Conservation (phyloP, 139 green algal genomes). For the Auxenochlorella protothecoides region DNA sequence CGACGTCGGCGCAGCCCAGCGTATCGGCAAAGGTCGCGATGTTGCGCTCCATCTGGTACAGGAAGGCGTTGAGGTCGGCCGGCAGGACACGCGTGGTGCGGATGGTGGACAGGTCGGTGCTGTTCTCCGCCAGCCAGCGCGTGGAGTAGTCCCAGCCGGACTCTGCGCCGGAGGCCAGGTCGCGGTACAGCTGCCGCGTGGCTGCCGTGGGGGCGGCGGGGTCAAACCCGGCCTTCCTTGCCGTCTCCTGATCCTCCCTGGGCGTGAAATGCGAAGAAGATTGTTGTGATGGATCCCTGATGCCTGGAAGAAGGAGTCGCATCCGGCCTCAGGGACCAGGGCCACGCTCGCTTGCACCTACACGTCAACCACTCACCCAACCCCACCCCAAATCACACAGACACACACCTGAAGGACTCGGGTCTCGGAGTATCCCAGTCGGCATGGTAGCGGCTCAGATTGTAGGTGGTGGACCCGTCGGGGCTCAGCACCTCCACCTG, state of each 20-base stretch:
- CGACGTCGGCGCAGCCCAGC: conserved; percentile 6
- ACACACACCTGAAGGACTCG: conserved; percentile 60
- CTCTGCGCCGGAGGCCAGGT: conserved; percentile 81
- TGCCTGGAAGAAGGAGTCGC: too few species aligned
- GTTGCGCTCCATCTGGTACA: conserved; percentile 50
- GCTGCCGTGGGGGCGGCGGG: background rate
- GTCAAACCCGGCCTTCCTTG: background rate
- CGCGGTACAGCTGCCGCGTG: conserved; percentile 40
- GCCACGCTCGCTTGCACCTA: too few species aligned
- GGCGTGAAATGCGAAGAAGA: background rate
- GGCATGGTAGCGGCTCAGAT: conserved; percentile 68
- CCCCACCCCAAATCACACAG: too few species aligned
- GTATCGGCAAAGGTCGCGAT: conserved; percentile 31
- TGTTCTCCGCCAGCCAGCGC: conserved; percentile 37
- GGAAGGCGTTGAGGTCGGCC: conserved; percentile 81
- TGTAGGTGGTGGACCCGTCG: conserved; percentile 18
- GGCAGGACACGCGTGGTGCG: conserved; percentile 77
- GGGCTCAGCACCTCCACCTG: conserved; percentile 16
- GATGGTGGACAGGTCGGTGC: conserved; percentile 41
- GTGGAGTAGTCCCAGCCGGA: conserved; percentile 88
- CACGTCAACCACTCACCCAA: too few species aligned
- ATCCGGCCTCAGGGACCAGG: too few species aligned
- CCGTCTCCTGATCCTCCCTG: conserved; percentile 45
- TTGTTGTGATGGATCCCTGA: too few species aligned
- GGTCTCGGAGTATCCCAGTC: conserved; percentile 59